phyloP scores from a whole-genome alignment of 208 protist species.

The Leishmania major region DNA sequence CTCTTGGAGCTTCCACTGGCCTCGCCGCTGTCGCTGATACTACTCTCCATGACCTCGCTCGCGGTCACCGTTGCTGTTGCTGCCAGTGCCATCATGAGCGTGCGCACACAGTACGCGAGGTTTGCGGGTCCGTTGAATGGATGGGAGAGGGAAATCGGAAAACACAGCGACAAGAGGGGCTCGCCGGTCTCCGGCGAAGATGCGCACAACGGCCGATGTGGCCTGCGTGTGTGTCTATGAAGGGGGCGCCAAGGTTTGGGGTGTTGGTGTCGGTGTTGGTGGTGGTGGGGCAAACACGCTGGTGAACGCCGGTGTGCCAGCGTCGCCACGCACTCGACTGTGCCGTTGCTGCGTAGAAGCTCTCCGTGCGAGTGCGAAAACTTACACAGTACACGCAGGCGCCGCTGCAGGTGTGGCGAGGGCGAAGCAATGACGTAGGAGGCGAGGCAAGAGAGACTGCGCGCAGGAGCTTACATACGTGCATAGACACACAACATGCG shows the following conservation, averaged over 20 bases:
- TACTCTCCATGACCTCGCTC: background rate
- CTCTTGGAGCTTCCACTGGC: background rate
- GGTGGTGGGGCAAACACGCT: background rate
- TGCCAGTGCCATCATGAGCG: background rate
- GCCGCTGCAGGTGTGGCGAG: too few species aligned
- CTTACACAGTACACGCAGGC: too few species aligned
- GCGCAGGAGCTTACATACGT: background rate
- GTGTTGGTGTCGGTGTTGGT: too few species aligned
- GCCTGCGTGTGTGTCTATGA: background rate
- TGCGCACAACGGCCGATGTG: background rate
- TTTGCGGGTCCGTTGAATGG: too few species aligned
- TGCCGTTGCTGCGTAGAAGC: background rate
- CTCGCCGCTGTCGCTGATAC: background rate
- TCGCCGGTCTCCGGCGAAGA: background rate
- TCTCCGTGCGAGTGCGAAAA: background rate
- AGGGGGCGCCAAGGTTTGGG: too few species aligned
- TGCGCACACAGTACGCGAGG: too few species aligned
- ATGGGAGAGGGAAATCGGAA: background rate
- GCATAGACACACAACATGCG: too few species aligned
- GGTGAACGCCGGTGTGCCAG: background rate
- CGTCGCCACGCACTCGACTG: background rate
- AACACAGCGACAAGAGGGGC: background rate
- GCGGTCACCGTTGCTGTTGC: background rate
- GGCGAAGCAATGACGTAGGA: background rate
- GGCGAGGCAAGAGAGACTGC: background rate